Base-by-base conservation (phyloP, 805 yeast species). In the Metschnikowia lochheadii region DNA sequence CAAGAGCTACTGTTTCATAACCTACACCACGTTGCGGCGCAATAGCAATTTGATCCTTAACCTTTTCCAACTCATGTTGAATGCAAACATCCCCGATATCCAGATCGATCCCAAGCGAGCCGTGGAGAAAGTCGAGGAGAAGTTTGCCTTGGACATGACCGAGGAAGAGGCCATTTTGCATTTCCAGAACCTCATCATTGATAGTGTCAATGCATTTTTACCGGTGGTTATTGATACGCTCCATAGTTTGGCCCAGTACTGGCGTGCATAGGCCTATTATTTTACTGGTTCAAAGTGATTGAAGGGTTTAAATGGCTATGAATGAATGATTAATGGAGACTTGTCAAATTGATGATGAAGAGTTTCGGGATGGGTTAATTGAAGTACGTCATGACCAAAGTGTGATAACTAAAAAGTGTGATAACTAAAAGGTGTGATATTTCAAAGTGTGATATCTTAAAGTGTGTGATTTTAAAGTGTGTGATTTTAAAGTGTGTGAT, bases 101-200 rank as follows among this genome's bases (percentile, higher is more conserved):
- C 81, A 82, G 61, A 72, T 84, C 31, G 98, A 94, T 61, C 90
- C 92, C 10, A 83, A 82, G 56, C 85, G 92, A 62, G 89, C 96
- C 0, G 87, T 92, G 31, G 84, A 85, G 66, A 92, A 90, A 64
- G 96, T 94, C 2, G 88, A 89, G 64, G 99, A 94, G 63, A 88
- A 94, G 68, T 94, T 94, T 67, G 89, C 95, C 68, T 70, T 92
- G 50, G 96, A 92, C 51, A 81, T 94, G 86, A 84, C 86, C 39
- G 99, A 94, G 60, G 98, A 91, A 63, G 97, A 91, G 62, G 98
- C 99, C 0, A 90, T 94, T 18, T 72, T 88, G 21, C 97, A 92
- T 62, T 92, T 94, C 82, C 98, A 94, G 63, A 89, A 84, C 55
- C 77, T 94, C 63, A 95, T 94, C 60, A 92, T 89, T 61, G 97